Evolutionary conservation across 345 rosid species (phyloP), one percentile per base, ranked within the genome.

Genomic region (Syzygium jambos): DNA sequence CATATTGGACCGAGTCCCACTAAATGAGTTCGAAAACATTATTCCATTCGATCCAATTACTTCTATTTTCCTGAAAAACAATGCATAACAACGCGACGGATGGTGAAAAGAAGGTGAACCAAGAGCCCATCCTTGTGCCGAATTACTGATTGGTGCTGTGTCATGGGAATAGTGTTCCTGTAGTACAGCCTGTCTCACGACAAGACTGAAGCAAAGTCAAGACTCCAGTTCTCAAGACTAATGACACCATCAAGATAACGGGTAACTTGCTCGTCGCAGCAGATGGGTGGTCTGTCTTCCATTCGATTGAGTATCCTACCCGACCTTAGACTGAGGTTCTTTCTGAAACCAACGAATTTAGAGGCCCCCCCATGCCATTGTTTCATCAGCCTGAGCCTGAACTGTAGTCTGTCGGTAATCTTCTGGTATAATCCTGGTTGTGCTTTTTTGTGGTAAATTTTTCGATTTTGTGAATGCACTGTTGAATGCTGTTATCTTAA

Each of bases 241-340:
- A 91, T 54, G 91, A 93, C 59, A 88, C 89, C 51, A 73, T 93
- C 55, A 94, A 97, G 86, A 89, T 95, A 11, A 55, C 85, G 43
- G 96, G 93, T 87, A 89, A 96, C 87, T 91, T 94, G 89, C 98
- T 96, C 2, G 93, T 97, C 88, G 97, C 96, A 25, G 98, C 96
- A 4, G 98, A 97, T 89, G 97, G 98, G 16, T 91, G 93, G 94
- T 84, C 92, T 92, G 29, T 96, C 98, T 89, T 91, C 89, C 29
- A 92, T 96, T 87, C 95, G 96, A 87, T 88, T 84, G 85, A 88
- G 87, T 63, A 94, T 93, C 91, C 89, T 91, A 54, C 96, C 98
- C 57, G 91, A 93, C 82, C 52, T 93, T 78, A 93, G 91, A 88
- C 88, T 97, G 89, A 93, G 99, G 98, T 94, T 87, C 88, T 89